Base-by-base conservation (phyloP, 2,329 filamentous ascomycete genomes). In the Rhinocladiella similis region DNA sequence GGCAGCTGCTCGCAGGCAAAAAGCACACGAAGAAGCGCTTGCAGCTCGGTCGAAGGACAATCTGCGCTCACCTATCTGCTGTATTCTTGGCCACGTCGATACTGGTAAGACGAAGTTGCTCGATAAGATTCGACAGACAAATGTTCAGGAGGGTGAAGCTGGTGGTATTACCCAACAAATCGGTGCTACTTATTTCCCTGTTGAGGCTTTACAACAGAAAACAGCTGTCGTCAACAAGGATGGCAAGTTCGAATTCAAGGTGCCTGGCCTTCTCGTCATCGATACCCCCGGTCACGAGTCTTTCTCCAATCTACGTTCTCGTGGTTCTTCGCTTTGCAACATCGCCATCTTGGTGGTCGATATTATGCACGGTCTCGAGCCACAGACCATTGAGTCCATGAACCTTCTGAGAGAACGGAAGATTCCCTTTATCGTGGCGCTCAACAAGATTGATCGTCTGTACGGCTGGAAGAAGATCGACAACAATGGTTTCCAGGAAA, bases 101-200 rank as follows among this genome's bases (percentile, higher is more conserved):
- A 99, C 95, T 45, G 94, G 94, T 73, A 99, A 99, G 80, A 99
- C 94, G n/a, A 99, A 97, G 79, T 81, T 99, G 62, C 83, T 99
- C 56, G 94, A 99, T 81, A 99, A 99, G 80, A 90, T 99, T 70
- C 89, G 94, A 69, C 91, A 97, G 75, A 97, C 94, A 56, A 97
- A 99, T 71, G 94, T 99, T 35, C 95, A 99, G 72, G 94, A 97
- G 77, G 94, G 94, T 69, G 94, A 99, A 83, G 95, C 94, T 39
- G 95, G 94, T 81, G 94, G 94, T 86, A 99, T 99, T 70, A 99
- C 94, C 6, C 94, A 99, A 77, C 94, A 99, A 76, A 99, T 99
- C 70, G 94, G 94, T 87, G 94, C 94, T 50, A 99, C 94, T 2
- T 99, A 97, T 80, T 99, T 99, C 83, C 95, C 94, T 6, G 88